Evolutionary conservation across 2,329 filamentous ascomycete species (phyloP).

Genomic region (Paracamarosporium sp.): DNA sequence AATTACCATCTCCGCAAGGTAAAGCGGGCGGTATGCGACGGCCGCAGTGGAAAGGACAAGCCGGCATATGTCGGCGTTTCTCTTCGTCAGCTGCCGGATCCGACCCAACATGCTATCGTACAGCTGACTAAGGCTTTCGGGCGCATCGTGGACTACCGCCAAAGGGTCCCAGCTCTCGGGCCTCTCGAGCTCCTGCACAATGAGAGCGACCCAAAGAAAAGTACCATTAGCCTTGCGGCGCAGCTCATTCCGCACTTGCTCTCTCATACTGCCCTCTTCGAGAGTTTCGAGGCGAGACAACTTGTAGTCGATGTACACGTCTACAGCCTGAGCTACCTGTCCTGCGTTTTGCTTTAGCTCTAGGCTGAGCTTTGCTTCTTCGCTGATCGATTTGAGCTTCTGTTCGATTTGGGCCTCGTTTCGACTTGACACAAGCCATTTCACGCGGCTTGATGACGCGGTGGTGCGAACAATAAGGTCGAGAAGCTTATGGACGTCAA

Average conservation of each 20-base stretch:
- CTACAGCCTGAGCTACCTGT: background rate
- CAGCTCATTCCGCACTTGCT: background rate
- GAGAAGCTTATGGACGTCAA: background rate
- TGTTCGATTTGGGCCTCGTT: background rate
- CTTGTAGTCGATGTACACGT: background rate
- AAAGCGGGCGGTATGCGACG: too few relatives aligned
- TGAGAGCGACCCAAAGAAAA: background rate
- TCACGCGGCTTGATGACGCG: background rate
- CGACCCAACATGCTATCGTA: background rate
- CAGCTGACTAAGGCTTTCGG: background rate
- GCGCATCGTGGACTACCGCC: background rate
- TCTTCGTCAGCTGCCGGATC: background rate
- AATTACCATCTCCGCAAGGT: too few relatives aligned
- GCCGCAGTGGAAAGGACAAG: background rate
- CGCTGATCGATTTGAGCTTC: background rate
- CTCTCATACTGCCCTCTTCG: background rate
- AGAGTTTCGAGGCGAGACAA: background rate
- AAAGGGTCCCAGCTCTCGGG: background rate
- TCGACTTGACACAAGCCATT: background rate
- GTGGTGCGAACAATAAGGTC: background rate
- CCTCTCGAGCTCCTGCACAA: background rate
- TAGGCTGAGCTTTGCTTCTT: background rate
- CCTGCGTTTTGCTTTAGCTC: slow-evolving; percentile 1
- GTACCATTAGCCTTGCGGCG: background rate
- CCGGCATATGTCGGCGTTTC: background rate